phyloP scores from a whole-genome alignment of 2,329 filamentous ascomycete genomes.

The Fusarium sp. region DNA sequence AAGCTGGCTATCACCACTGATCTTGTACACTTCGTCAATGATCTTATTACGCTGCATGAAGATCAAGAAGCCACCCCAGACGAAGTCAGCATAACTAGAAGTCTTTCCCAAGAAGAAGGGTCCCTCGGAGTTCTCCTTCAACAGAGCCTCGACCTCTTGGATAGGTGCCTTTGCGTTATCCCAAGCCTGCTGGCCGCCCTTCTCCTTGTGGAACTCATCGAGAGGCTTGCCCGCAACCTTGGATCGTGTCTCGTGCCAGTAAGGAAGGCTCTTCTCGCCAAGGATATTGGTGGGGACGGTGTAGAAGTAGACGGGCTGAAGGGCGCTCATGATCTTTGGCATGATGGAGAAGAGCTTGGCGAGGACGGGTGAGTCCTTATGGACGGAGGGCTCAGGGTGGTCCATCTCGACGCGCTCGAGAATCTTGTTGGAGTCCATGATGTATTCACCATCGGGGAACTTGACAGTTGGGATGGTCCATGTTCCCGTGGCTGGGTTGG shows the following conservation, averaged over 20 bases:
- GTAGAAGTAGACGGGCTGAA: slow-evolving; percentile 59
- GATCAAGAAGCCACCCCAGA: slow-evolving; percentile 62
- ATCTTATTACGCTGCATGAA: slow-evolving; percentile 53
- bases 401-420: slow-evolving; percentile 67
- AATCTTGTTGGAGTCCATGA: slow-evolving; percentile 75
- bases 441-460: slow-evolving; percentile 66
- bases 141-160: slow-evolving; percentile 54
- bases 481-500: slow-evolving; percentile 38
- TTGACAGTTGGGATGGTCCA: slow-evolving; percentile 63
- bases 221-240: slow-evolving; percentile 64
- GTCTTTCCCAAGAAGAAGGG: slow-evolving; percentile 71
- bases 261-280: slow-evolving; percentile 60
- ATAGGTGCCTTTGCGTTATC: slow-evolving; percentile 54
- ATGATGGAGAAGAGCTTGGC: slow-evolving; percentile 58
- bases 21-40: slow-evolving; percentile 52
- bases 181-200: slow-evolving; percentile 65
- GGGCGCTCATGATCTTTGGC: slow-evolving; percentile 41
- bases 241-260: slow-evolving; percentile 67
- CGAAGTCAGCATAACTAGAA: slow-evolving; percentile 68
- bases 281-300: slow-evolving; percentile 64
- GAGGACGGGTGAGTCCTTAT: slow-evolving; percentile 65
- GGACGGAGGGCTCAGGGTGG: slow-evolving; percentile 68
- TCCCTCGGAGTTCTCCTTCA: slow-evolving; percentile 67
- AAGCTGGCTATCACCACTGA: slow-evolving; percentile 52
- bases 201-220: slow-evolving; percentile 58